phyloP scores from a whole-genome alignment of 2,329 filamentous ascomycete species.

The Penicillium sp. region DNA sequence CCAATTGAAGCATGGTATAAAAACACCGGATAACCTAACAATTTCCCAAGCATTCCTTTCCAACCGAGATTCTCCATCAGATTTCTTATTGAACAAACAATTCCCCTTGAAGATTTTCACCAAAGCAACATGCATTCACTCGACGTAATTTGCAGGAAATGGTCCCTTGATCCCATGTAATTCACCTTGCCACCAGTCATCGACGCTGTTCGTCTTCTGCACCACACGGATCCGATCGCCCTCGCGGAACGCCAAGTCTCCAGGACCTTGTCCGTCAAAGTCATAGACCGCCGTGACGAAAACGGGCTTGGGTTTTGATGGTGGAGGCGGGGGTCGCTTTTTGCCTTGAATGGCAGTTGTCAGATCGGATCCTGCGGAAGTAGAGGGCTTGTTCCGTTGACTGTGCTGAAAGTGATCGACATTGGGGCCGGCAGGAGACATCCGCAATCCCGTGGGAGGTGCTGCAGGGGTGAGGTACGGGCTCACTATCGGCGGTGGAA shows the following conservation, averaged over 20 bases:
- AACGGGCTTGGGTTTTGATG: slow-evolving; percentile 45
- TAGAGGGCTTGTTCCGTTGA: slow-evolving; percentile 30
- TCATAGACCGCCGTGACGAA: slow-evolving; percentile 70
- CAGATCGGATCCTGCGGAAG: no score
- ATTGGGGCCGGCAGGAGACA: slow-evolving; percentile 33
- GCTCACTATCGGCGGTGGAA: slow-evolving; percentile 4
- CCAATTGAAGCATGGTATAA: background rate
- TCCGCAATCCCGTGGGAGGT: no score
- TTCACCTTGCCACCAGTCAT: slow-evolving; percentile 88
- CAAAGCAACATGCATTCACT: no score
- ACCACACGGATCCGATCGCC: slow-evolving; percentile 71
- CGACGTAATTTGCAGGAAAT: slow-evolving; percentile 81
- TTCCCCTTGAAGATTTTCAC: no score
- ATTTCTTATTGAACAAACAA: no score
- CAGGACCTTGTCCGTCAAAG: slow-evolving; percentile 62
- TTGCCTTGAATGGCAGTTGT: slow-evolving; percentile 55
- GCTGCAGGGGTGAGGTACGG: no score
- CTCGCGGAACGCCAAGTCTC: slow-evolving; percentile 68
- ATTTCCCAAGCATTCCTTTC: no score
- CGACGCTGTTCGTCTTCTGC: slow-evolving; percentile 70
- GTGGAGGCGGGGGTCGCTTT: slow-evolving; percentile 69
- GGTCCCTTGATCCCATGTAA: slow-evolving; percentile 60
- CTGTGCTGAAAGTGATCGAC: slow-evolving; percentile 30
- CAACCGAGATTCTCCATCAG: no score
- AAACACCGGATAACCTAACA: no score